A percentile compares a stretch with the other conserved stretches of the same genome.
Evolutionary conservation across 352 stramenopile genomes (phyloP).

Genomic region (Globisporangium canariense): DNA sequence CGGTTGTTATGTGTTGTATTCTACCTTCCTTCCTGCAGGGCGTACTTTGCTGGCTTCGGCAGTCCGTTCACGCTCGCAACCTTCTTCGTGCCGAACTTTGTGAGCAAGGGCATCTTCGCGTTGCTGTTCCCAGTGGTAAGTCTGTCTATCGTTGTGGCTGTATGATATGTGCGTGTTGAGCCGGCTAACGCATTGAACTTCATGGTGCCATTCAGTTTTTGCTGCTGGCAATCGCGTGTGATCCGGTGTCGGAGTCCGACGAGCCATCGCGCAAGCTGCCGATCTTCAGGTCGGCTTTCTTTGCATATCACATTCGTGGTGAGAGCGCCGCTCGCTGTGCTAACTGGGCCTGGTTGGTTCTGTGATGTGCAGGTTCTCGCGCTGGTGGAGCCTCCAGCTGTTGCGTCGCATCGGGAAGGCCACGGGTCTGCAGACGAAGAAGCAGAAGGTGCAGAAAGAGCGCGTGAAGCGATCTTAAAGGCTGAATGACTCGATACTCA

Average conservation of each 20-base stretch:
- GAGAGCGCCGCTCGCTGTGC: background rate
- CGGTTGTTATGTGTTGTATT: background rate
- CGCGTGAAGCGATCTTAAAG: conserved; percentile 19
- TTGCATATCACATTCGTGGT: background rate
- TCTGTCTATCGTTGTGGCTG: conserved; percentile 12
- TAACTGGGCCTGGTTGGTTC: background rate
- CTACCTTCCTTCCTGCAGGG: conserved; percentile 24
- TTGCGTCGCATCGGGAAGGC: conserved; percentile 77
- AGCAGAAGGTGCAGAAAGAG: conserved; percentile 35
- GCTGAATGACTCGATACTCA: background rate
- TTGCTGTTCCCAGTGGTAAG: conserved; percentile 82
- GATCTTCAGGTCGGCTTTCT: conserved; percentile 56
- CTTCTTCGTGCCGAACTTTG: conserved; percentile 89
- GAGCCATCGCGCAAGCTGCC: conserved; percentile 52
- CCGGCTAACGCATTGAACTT: background rate
- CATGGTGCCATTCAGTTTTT: conserved; percentile 50
- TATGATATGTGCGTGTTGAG: background rate
- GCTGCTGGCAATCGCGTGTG: conserved; percentile 75
- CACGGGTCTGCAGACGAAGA: conserved; percentile 73
- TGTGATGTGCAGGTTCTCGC: conserved; percentile 50
- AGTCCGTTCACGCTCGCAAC: conserved; percentile 85
- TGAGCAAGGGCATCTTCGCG: conserved; percentile 88
- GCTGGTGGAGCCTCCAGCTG: conserved; percentile 81
- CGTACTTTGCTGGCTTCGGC: conserved; percentile 85
- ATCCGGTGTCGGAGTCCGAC: conserved; percentile 55